A percentile compares a stretch with the other conserved stretches of the same genome.
Conservation (phyloP, 768 basidiomycete species). For the Amanita jacksonii region DNA sequence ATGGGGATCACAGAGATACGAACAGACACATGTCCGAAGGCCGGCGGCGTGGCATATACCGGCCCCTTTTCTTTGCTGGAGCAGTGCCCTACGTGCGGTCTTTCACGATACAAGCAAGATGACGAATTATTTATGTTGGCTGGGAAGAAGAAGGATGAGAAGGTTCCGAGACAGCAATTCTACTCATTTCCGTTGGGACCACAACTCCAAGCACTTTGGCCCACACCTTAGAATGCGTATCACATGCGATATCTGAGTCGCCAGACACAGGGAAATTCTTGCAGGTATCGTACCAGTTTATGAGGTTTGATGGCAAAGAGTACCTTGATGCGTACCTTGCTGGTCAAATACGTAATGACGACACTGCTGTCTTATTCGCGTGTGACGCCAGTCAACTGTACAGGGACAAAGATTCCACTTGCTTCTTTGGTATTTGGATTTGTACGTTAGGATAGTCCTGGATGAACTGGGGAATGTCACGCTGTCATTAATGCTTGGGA, state of each 20-base stretch:
- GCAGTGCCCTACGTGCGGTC: neutral
- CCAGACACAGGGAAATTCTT: neutral
- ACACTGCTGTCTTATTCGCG: conserved; percentile 26
- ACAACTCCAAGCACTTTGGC: conserved; percentile 5
- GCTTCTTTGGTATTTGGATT: conserved; percentile 29
- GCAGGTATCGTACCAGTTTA: conserved; percentile 5
- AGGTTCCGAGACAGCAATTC: conserved; percentile 3
- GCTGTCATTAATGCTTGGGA: too few relatives aligned
- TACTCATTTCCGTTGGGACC: neutral
- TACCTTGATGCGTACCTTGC: conserved; percentile 14
- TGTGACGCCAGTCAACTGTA: conserved; percentile 35
- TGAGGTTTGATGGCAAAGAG: conserved; percentile 18
- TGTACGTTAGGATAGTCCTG: too few relatives aligned
- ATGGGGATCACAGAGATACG: conserved; percentile 1
- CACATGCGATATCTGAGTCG: conserved; percentile 1
- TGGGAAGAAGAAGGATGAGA: neutral
- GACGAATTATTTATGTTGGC: neutral
- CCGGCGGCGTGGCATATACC: conserved; percentile 1
- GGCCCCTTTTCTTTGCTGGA: neutral
- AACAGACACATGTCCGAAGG: conserved; percentile 3
- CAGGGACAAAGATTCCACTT: conserved; percentile 23
- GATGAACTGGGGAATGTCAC: too few relatives aligned
- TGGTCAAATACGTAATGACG: conserved; percentile 14
- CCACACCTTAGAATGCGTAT: neutral
- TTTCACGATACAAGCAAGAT: neutral